Evolutionary conservation across 2,329 filamentous ascomycete genomes (phyloP), one percentile per base, ranked within the genome.

Genomic region (Aureobasidium vineae): DNA sequence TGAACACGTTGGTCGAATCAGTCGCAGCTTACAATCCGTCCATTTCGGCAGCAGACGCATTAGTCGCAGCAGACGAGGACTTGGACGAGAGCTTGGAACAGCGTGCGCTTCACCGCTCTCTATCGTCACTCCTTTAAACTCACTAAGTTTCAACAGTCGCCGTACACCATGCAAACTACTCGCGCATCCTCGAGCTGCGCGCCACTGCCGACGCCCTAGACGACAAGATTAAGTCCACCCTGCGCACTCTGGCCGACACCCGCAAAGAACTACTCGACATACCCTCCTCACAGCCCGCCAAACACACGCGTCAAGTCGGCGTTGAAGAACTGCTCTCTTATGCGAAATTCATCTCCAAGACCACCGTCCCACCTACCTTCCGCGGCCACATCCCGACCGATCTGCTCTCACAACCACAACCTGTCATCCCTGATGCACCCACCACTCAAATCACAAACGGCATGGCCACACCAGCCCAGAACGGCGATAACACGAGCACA

Each of bases 11-110:
- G 40, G 88, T 92, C 71, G 90, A 92, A 75, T 93, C 90, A 0
- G 89, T 96, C 69, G 84, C 90, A 6, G 90, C 91, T 70, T 94
- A 93, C 78, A 91, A 92, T 72, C 91, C 91, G 0, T 90, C 89
- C 7, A 80, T 85, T 5, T 77, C 82, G 41, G 85, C 88, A 31
- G 90, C 89, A 6, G 80, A 85, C 66, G 89, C 92, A 69, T 85
- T 96, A 11, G 81, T 90, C 21, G 80, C 82, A 8, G 91, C 90
- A 28, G 90, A 96, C 74, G 80, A 83, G 49, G 86, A 88, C 68
- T 83, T 96, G 52, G 84, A 81, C 71, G 80, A 83, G 69, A 86
- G 89, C 5, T 81, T 96, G 2, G 83, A 88, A 71, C 81, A 89
- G 75, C 79, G 90, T 90, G 56, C 49, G 31, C 53, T 43, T 41